These are phyloP conservation scores for Kwoniella sp. DNA, from an alignment of 768 basidiomycete species.

Conservation along the genomic window DNA sequence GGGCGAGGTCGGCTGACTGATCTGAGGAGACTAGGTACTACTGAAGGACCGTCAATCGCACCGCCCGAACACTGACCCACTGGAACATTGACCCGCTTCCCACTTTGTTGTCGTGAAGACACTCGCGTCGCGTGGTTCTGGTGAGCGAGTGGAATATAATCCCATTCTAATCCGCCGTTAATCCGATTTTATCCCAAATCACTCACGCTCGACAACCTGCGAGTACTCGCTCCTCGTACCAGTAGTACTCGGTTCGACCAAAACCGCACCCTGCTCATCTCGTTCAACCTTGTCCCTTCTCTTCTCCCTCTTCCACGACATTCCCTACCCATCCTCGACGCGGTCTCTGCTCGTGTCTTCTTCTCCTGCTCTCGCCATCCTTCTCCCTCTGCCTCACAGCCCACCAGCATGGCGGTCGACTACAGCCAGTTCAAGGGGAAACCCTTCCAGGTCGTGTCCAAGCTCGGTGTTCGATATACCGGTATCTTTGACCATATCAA, in stretches of 20 bases:
- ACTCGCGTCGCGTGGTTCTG: neutral
- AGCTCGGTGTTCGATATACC: slow-evolving; percentile 44
- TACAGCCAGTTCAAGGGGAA: slow-evolving; percentile 45
- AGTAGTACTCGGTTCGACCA: no score
- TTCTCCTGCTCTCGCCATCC: neutral
- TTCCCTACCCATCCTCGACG: neutral
- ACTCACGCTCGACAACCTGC: neutral
- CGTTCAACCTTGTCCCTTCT: neutral
- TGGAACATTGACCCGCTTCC: no score
- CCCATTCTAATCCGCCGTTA: neutral
- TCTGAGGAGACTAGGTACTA: no score
- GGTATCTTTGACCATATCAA: slow-evolving; percentile 46
- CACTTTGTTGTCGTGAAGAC: slow-evolving; percentile 13
- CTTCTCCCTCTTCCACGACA: neutral
- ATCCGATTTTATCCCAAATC: slow-evolving; percentile 1
- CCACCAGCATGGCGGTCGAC: slow-evolving; percentile 25
- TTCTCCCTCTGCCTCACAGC: neutral
- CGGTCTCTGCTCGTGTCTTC: neutral
- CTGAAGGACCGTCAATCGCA: no score
- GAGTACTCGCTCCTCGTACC: neutral
- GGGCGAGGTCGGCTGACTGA: no score
- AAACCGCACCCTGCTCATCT: neutral
- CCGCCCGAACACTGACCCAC: no score
- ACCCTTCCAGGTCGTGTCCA: slow-evolving; percentile 45
- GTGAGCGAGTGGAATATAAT: neutral